Base-by-base conservation (phyloP, 2,329 filamentous ascomycete genomes). In the Catunica adiposa region DNA sequence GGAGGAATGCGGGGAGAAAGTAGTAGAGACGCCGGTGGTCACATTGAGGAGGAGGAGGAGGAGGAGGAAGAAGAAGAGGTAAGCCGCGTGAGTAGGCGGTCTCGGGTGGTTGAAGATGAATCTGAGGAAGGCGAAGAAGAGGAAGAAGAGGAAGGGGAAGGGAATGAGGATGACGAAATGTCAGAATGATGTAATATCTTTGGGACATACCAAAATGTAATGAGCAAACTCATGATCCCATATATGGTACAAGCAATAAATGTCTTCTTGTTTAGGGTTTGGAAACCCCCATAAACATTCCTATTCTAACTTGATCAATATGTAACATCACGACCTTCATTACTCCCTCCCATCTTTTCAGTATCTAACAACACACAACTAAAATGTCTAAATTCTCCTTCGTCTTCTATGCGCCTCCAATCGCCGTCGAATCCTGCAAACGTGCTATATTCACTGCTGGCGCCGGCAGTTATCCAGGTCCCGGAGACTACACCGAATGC, bases 371-470 rank as follows among this genome's bases (percentile, higher is more conserved):
- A n/a, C n/a, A n/a, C n/a, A n/a, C n/a, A n/a, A 57, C 4, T 11
- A 31, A 26, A 17, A 55, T 47, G 37, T 55, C 48, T 1, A 54
- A 54, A 34, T 69, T 64, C 62, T 65, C 57, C 57, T 70, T 80
- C 40, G 65, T 77, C 56, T 80, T 80, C 62, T 71, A 72, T 66
- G 73, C 71, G 0, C 76, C 77, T 0, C 62, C 66, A 0, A 23
- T 67, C 4, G 66, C 66, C 20, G 66, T 75, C n/a, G 67, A 67
- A n/a, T 67, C 68, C 11, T 76, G 74, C 64, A 80, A 80, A 64
- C 57, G 66, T 0, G 77, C 77, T 58, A 69, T 80, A 61, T 79
- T 80, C 63, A 68, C 68, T n/a, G 74, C 75, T 15, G 77, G 77
- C n/a, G 77, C 76, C 1, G 77, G 78, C 25, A 67, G 71, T 9